Base-by-base conservation (phyloP, 345 rosid genomes). In the Odontarrhena argentea region DNA sequence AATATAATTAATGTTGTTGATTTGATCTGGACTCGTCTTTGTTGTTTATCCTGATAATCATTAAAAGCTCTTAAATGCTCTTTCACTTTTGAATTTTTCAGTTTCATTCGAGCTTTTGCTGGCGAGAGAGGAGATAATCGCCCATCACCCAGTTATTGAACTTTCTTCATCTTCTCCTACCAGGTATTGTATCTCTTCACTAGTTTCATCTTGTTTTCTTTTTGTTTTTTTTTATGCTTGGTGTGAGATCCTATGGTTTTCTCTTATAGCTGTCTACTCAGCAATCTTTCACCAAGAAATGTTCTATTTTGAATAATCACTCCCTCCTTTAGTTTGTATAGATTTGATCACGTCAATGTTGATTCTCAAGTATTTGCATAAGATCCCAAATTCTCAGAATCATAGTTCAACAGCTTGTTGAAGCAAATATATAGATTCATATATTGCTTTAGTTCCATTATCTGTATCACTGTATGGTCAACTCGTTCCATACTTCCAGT, bases 111-210 rank as follows among this genome's bases (percentile, higher is more conserved):
- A 69, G 4, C 1, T 55, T 34, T 41, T 6, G 26, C 59, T 32
- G 38, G 44, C 32, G 22, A 18, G 22, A 18, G 66, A 26, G 32
- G 70, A 55, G 65, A 47, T 11, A 63, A 38, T 47, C 70, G 53
- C 45, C 60, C 36, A 48, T 71, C 70, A 50, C 70, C 45, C 41
- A 50, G 22, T 50, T 18, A 18, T 18, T 18, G 22, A 18, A 18
- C 60, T 10, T 24, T 51, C 25, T 32, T 42, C 37, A 45, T 64
- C 66, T 41, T 56, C 67, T 65, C 36, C 55, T 5, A 9, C 18
- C 36, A 65, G 67, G 76, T 73, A 42, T 22, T 38, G 4, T 7
- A 3, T 50, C 71, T 54, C 34, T 34, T 51, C 13, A 48, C 18
- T 1, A 13, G 8, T 32, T 0, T 30, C 4, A 66, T 59, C 40